A percentile compares a stretch with the other conserved stretches of the same genome.
phyloP scores from a whole-genome alignment of 2,329 filamentous ascomycete genomes.

The Chaetomiaceae sp. region DNA sequence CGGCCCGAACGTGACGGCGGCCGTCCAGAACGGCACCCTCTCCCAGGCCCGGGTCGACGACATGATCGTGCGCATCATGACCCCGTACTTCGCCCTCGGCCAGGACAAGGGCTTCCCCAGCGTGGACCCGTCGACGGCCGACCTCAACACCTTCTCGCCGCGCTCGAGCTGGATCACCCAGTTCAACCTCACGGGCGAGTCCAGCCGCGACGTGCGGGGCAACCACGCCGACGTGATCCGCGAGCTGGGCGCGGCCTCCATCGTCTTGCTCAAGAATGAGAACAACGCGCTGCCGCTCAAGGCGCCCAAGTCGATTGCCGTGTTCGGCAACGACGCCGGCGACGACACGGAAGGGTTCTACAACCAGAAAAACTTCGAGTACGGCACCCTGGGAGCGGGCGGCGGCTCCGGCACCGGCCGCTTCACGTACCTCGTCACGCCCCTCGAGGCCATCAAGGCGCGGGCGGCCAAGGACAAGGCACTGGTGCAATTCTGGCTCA shows the following conservation, averaged over 20 bases:
- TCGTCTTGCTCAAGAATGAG: constrained; percentile 68
- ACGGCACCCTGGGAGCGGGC: constrained; percentile 65
- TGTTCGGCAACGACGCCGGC: constrained; percentile 61
- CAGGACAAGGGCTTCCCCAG: constrained; percentile 49
- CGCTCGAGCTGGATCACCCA: constrained; percentile 64
- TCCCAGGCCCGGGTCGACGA: constrained; percentile 59
- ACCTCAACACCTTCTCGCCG: constrained; percentile 78
- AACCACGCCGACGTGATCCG: constrained; percentile 61
- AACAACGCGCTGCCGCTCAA: constrained; percentile 53
- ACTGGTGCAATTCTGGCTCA: constrained; percentile 41
- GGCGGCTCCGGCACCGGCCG: constrained; percentile 74
- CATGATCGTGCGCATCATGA: constrained; percentile 61
- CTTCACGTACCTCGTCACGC: constrained; percentile 72
- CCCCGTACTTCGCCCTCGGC: constrained; percentile 56
- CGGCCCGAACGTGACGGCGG: constrained; percentile 44
- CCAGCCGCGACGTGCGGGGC: constrained; percentile 50
- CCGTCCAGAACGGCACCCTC: constrained; percentile 55
- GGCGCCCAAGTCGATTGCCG: constrained; percentile 51
- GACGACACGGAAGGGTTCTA: constrained; percentile 69
- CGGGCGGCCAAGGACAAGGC: constrained; percentile 57
- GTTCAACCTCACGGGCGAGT: constrained; percentile 54
- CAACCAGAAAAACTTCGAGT: constrained; percentile 64
- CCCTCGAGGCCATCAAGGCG: constrained; percentile 63
- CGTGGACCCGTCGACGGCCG: constrained; percentile 35
- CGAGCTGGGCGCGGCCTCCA: constrained; percentile 50